Conservation (phyloP, 306 rosid genomes). For the Lablab purpureus region DNA sequence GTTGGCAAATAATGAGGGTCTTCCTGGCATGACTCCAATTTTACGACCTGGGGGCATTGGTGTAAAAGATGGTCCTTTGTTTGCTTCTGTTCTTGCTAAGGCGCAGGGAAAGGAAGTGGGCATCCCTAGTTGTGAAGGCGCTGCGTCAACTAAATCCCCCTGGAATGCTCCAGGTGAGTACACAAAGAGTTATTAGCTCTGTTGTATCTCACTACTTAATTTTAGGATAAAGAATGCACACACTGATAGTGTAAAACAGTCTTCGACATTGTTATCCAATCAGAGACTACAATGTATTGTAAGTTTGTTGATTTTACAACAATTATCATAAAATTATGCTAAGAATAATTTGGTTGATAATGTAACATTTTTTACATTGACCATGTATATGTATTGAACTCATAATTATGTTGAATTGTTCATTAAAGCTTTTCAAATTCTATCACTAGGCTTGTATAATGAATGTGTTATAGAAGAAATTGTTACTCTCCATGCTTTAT, state of each 20-base stretch:
- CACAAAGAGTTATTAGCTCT: neutral
- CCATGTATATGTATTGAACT: neutral
- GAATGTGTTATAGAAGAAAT: slow-evolving; percentile 11
- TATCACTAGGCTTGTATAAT: slow-evolving; percentile 31
- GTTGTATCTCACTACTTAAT: slow-evolving; percentile 7
- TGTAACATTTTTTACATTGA: neutral
- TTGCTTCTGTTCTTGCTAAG: slow-evolving; percentile 83
- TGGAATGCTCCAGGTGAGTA: slow-evolving; percentile 92
- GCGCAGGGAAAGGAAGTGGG: slow-evolving; percentile 87
- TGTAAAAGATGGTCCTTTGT: slow-evolving; percentile 84
- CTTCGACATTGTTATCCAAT: neutral
- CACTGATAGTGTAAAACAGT: neutral
- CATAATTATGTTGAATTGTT: slow-evolving; percentile 25
- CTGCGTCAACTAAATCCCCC: slow-evolving; percentile 91
- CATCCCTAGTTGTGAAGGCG: slow-evolving; percentile 92
- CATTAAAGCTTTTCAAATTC: slow-evolving; percentile 27
- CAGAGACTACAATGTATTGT: neutral
- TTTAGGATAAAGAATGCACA: neutral
- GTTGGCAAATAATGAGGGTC: slow-evolving; percentile 86
- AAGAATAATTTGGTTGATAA: neutral
- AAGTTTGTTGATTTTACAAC: neutral
- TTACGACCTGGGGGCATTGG: slow-evolving; percentile 90
- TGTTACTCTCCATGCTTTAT: neutral
- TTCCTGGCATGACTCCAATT: slow-evolving; percentile 85
- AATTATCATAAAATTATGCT: neutral